Conservation (phyloP, 2,329 filamentous ascomycete species). For the Hawksworthiomyces lignivorus region DNA sequence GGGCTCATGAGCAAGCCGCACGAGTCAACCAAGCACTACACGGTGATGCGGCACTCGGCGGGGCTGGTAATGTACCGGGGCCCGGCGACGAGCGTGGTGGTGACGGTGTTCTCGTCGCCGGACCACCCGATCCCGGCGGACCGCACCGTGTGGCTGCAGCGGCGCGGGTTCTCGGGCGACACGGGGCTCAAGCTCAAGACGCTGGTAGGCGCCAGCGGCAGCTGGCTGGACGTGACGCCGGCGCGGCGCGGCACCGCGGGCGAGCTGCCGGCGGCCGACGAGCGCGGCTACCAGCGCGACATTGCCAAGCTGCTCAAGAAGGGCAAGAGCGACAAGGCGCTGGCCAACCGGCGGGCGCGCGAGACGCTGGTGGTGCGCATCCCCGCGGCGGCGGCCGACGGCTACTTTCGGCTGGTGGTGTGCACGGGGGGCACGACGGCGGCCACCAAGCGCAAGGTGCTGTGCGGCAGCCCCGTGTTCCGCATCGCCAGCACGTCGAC, state of each 20-base stretch:
- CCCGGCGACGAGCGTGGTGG: conserved; percentile 52
- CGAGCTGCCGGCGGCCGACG: conserved; percentile 48
- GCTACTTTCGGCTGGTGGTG: conserved; percentile 61
- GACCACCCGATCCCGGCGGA: conserved; percentile 47
- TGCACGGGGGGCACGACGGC: conserved; percentile 35
- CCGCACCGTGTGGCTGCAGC: conserved; percentile 59
- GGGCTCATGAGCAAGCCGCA: conserved; percentile 56
- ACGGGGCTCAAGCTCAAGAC: conserved; percentile 61
- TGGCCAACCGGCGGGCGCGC: conserved; percentile 40
- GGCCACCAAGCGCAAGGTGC: conserved; percentile 41
- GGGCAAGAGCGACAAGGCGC: conserved; percentile 32
- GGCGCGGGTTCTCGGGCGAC: conserved; percentile 60
- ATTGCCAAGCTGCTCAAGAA: conserved; percentile 56
- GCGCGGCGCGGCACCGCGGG: conserved; percentile 34
- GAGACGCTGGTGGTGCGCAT: conserved; percentile 60
- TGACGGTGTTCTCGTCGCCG: conserved; percentile 52
- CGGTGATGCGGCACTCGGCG: conserved; percentile 58
- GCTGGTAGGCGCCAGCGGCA: conserved; percentile 48
- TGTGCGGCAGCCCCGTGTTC: conserved; percentile 61
- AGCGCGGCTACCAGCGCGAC: conserved; percentile 61
- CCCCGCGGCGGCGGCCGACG: conserved; percentile 54
- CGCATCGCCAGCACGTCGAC: conserved; percentile 59
- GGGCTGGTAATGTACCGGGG: conserved; percentile 60
- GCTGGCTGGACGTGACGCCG: conserved; percentile 64
- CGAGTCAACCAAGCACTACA: conserved; percentile 59